Evolutionary conservation across 1,284 basidiomycete genomes (phyloP).

Genomic region (Ustilago sp.): DNA sequence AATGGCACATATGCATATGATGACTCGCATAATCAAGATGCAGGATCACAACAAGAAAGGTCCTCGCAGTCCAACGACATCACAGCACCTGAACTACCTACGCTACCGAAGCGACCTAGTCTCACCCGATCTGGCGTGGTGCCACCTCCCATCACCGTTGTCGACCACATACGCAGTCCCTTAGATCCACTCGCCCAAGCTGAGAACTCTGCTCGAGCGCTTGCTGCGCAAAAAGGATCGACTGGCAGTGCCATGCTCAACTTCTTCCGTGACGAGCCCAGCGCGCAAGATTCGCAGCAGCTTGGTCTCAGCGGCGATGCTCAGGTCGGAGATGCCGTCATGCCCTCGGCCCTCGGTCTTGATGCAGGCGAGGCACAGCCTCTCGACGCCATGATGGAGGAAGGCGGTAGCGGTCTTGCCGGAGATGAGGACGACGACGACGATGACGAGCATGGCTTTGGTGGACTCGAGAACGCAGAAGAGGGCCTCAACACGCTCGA

Average conservation of each 20-base stretch:
- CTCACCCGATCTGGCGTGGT: slow-evolving; percentile 58
- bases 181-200: slow-evolving; percentile 43
- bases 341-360: slow-evolving; percentile 49
- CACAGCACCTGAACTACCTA: slow-evolving; percentile 24
- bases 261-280: slow-evolving; percentile 49
- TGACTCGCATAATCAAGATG: neutral
- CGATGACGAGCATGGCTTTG: slow-evolving; percentile 28
- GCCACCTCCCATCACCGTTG: slow-evolving; percentile 37
- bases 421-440: slow-evolving; percentile 25
- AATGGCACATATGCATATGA: slow-evolving; percentile 4
- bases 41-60: neutral
- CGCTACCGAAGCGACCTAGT: slow-evolving; percentile 56
- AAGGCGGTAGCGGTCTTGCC: slow-evolving; percentile 6
- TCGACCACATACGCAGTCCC: slow-evolving; percentile 25
- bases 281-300: slow-evolving; percentile 22
- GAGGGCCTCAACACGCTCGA: slow-evolving; percentile 79
- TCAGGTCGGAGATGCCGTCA: slow-evolving; percentile 35
- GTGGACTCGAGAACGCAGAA: slow-evolving; percentile 31
- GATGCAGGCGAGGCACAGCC: slow-evolving; percentile 32
- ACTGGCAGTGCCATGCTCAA: slow-evolving; percentile 45
- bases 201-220: slow-evolving; percentile 33
- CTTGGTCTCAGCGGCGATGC: slow-evolving; percentile 22
- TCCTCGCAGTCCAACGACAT: neutral
- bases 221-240: slow-evolving; percentile 46
- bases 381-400: slow-evolving; percentile 32